phyloP scores from a whole-genome alignment of 768 basidiomycete species.

The Galerina sulciceps region DNA sequence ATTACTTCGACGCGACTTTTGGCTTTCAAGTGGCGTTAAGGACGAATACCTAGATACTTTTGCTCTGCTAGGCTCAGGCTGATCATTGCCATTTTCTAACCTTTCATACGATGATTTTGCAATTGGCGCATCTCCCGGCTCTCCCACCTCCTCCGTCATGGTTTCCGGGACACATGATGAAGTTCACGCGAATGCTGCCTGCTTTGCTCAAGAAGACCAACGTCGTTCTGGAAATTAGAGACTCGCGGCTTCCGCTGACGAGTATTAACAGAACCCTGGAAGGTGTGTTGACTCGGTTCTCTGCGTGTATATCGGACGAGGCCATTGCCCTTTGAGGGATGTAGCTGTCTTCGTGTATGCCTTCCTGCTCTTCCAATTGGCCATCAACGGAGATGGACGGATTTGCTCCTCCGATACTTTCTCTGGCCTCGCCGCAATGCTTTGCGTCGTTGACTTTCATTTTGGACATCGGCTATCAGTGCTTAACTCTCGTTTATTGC shows the following conservation, averaged over 20 bases:
- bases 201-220: constrained; percentile 79
- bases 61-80: too few relatives aligned
- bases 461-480: constrained; percentile 26
- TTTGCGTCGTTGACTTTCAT: constrained; percentile 16
- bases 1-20: constrained; percentile 11
- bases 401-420: constrained; percentile 11
- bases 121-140: constrained; percentile 38
- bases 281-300: constrained; percentile 51
- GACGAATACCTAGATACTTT: constrained; percentile 7
- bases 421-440: constrained; percentile 10
- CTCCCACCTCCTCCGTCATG: constrained; percentile 84
- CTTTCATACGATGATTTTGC: constrained; percentile 33
- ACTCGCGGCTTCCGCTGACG: constrained; percentile 90
- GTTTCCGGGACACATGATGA: constrained; percentile 96
- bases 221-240: constrained; percentile 93
- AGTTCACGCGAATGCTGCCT: constrained; percentile 80
- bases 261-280: constrained; percentile 92
- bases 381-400: constrained; percentile 3
- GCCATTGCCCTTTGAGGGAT: constrained; percentile 7
- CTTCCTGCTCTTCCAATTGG: constrained; percentile 8
- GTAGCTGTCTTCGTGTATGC: not conserved
- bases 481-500: constrained; percentile 18
- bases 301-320: constrained; percentile 28
- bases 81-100: constrained; percentile 2
- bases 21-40: constrained; percentile 11